Conservation (phyloP, 768 basidiomycete species). For the Flagelloscypha sp. region DNA sequence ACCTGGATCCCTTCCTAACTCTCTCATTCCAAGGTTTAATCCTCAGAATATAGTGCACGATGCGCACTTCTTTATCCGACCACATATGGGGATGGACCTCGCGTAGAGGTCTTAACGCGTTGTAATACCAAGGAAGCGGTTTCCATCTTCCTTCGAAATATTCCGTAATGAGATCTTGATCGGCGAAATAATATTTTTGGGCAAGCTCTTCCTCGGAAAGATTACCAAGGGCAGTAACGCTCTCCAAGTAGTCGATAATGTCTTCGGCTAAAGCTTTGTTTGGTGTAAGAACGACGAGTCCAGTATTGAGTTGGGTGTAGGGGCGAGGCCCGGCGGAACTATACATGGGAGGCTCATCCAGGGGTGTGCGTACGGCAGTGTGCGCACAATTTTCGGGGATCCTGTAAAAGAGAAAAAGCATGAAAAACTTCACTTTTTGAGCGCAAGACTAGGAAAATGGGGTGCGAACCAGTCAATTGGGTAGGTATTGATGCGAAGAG, state of each 20-base stretch:
- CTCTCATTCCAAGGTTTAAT: conserved; percentile 82
- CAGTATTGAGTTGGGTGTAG: conserved; percentile 81
- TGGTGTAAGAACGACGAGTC: conserved; percentile 79
- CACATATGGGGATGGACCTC: conserved; percentile 66
- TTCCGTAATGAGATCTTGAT: conserved; percentile 85
- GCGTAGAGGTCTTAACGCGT: conserved; percentile 85
- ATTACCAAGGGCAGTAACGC: conserved; percentile 29
- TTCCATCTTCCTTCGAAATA: conserved; percentile 75
- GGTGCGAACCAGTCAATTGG: conserved; percentile 70
- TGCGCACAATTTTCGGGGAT: conserved; percentile 88
- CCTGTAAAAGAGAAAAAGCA: conserved; percentile 40
- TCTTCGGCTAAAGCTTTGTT: conserved; percentile 44
- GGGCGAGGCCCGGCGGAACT: conserved; percentile 52
- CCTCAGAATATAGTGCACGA: conserved; percentile 78
- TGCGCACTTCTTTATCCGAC: conserved; percentile 78
- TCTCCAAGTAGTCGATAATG: conserved; percentile 50
- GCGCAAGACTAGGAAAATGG: conserved; percentile 1
- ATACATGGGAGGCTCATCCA: conserved; percentile 27
- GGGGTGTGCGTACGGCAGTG: conserved; percentile 44
- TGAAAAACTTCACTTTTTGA: background rate
- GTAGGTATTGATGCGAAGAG: conserved; percentile 75
- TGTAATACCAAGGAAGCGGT: conserved; percentile 81
- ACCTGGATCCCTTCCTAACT: conserved; percentile 35
- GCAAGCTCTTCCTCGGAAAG: conserved; percentile 48
- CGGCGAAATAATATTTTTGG: conserved; percentile 63